These are phyloP conservation scores for Dipteronia sinensis DNA, from an alignment of 345 rosid species.

Conservation along the genomic window DNA sequence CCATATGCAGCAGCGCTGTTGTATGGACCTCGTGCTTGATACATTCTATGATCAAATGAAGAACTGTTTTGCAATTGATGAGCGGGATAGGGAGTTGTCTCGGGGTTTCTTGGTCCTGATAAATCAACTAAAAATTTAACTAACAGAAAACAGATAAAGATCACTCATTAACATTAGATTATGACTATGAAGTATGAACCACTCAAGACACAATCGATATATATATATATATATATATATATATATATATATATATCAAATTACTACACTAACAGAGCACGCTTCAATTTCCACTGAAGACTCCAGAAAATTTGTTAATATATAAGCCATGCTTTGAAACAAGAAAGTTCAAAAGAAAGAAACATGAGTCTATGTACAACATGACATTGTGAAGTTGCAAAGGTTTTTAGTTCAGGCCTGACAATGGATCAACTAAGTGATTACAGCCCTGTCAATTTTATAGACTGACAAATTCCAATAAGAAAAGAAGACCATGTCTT, in stretches of 20 bases:
- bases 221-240: no score
- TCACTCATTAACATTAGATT: neutral
- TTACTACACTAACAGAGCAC: neutral
- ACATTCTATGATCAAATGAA: conserved; percentile 36
- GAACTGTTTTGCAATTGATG: conserved; percentile 44
- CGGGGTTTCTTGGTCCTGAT: conserved; percentile 46
- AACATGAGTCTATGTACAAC: neutral
- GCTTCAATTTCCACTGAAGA: neutral
- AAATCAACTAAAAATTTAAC: conserved; percentile 20
- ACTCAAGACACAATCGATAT: neutral
- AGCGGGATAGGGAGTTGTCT: conserved; percentile 33
- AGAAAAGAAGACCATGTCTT: neutral
- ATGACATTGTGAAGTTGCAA: neutral
- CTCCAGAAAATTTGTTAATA: neutral
- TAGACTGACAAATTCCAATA: neutral
- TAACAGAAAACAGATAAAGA: neutral
- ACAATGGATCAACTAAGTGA: neutral
- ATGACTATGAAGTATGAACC: neutral
- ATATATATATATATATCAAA: neutral
- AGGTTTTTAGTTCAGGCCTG: neutral
- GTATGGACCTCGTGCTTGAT: conserved; percentile 44
- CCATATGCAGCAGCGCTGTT: conserved; percentile 24
- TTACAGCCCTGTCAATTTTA: neutral
- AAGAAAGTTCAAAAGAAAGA: neutral
- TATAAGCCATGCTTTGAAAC: neutral